Base-by-base conservation (phyloP, 208 protist genomes). In the Naegleria lovaniensis region DNA sequence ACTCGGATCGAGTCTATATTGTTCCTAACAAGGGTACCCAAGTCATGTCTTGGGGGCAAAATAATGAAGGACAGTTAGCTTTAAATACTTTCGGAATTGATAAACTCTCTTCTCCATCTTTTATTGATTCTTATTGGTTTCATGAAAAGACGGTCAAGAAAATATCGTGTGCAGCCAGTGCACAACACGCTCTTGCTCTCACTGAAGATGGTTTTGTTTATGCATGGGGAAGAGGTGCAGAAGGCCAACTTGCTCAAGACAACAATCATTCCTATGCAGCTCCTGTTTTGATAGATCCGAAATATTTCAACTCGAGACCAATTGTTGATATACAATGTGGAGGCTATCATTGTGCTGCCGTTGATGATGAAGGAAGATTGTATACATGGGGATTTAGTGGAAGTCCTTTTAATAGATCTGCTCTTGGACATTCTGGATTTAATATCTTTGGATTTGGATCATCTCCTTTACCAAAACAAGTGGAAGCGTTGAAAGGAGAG, bases 371-470 rank as follows among this genome's bases (percentile, higher is more conserved):
- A 43, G 29, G 29, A 33, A 48, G n/a, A 38, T 85, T 85, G 41
- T 85, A 48, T 85, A 85, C 83, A 48, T 85, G 83, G 83, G 83
- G 83, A 19, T 85, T 38, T 43, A 33, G 36, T 85, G 83, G 83
- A 85, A 85, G 83, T 39, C 11, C 15, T 29, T 43, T 85, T 43
- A 48, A 48, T 39, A 0, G 4, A 25, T 48, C 83, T 43, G 36
- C 83, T 43, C 41, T 85, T 43, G 83, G 83, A 29, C 83, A 85
- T 48, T 13, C 25, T 19, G n/a, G n/a, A n/a, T 29, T 29, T 16
- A 22, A 33, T 85, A 29, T 16, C 7, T 79, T 19, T 19, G 39
- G 39, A 48, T 29, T 4, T 29, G 55, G 22, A 29, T 67, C 19
- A 29, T 67, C 55, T 29, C 39, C 7, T 19, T 16, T 19, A 22